Evolutionary conservation across 805 yeast species (phyloP).

Genomic region (Yamadazyma kitorensis): DNA sequence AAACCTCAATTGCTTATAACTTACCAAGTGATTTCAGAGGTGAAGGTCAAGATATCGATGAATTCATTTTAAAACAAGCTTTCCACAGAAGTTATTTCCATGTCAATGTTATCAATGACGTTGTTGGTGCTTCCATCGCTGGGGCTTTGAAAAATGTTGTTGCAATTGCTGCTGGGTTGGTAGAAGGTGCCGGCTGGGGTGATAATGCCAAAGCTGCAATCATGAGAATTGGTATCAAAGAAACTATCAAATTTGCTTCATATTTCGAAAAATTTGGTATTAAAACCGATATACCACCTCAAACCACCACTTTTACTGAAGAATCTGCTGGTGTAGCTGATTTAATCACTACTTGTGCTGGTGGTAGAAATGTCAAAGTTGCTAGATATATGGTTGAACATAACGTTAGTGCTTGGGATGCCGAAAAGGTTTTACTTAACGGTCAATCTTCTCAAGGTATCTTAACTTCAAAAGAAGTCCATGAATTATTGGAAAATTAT

Average conservation of each 20-base stretch:
- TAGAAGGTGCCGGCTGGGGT: slow-evolving; percentile 98
- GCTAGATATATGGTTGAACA: slow-evolving; percentile 83
- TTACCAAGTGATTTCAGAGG: slow-evolving; percentile 68
- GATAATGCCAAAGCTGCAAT: slow-evolving; percentile 97
- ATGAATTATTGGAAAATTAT: slow-evolving; percentile 65
- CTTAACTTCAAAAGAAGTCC: slow-evolving; percentile 86
- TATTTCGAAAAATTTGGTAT: slow-evolving; percentile 56
- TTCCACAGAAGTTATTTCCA: slow-evolving; percentile 99
- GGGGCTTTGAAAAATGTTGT: slow-evolving; percentile 97
- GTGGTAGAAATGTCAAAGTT: slow-evolving; percentile 94
- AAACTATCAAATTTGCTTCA: slow-evolving; percentile 79
- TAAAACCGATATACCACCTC: slow-evolving; percentile 51
- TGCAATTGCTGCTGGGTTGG: slow-evolving; percentile 96
- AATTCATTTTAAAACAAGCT: slow-evolving; percentile 65
- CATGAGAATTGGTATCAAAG: slow-evolving; percentile 92
- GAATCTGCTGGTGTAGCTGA: slow-evolving; percentile 99
- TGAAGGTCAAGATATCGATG: slow-evolving; percentile 69
- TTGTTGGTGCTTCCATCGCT: slow-evolving; percentile 93
- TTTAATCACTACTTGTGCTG: slow-evolving; percentile 94
- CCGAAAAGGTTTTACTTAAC: slow-evolving; percentile 82
- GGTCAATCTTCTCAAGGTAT: slow-evolving; percentile 98
- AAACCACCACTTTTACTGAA: slow-evolving; percentile 79
- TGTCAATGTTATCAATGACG: slow-evolving; percentile 87
- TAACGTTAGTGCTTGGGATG: slow-evolving; percentile 71
- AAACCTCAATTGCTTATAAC: slow-evolving; percentile 92